Base-by-base conservation (phyloP, 2,329 filamentous ascomycete genomes). In the Arachnopeziza araneosa region DNA sequence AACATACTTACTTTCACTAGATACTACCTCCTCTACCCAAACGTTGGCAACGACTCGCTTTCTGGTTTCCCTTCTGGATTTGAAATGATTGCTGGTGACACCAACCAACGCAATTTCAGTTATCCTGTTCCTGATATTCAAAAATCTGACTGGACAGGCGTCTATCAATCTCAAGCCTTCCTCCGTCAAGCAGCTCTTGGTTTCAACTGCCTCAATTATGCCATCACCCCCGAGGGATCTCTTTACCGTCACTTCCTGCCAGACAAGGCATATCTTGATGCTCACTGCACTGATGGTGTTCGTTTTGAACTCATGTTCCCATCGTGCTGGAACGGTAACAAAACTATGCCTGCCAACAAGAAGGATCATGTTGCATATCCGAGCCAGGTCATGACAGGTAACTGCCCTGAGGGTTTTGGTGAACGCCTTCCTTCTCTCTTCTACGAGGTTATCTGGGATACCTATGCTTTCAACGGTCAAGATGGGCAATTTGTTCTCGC, bases 201-300 rank as follows among this genome's bases (percentile, higher is more conserved):
- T 2, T 96, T 96, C 83, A 98, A 98, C 80, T 98, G 95, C 76
- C 77, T 99, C 62, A 87, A 98, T 83, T 97, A 97, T 72, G 69
- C 68, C 32, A 78, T 75, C 24, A 68, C 74, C 0, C 63, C 69
- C 1, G 70, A 71, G 56, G 81, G 82, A 1, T 89, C 92, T 17
- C 81, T 96, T 44, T 89, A 85, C 74, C 91, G 93, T 66, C 93
- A 96, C 74, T 86, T 84, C 72, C 70, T 97, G 67, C 93, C 93
- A 0, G 83, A 88, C 68, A 96, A 96, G 80, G 75, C 76, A 0
- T 96, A 84, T 71, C 80, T 96, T 44, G 92, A 97, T 70, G 81
- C 80, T 58, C 86, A 93, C 75, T 98, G 93, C 76, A 76, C 77
- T n/a, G 82, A 96, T 69, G 93, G 93, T 60, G 71, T 96, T 52